A percentile compares a stretch with the other conserved stretches of the same genome.
Conservation (phyloP, 2,329 filamentous ascomycete genomes). For the Geosmithia flava region DNA sequence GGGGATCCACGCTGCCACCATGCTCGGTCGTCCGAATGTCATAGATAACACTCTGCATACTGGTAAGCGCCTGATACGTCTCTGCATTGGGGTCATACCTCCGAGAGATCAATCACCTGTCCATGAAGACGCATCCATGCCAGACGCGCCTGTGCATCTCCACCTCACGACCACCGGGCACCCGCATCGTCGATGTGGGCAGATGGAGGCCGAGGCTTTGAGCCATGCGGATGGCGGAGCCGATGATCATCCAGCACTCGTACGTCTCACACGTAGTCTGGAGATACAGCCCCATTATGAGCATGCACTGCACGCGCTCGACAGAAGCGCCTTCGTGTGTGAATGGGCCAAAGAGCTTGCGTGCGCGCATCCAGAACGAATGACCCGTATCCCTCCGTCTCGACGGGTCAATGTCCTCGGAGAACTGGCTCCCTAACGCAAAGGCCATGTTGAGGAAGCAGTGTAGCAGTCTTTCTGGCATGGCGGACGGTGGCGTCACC, state of each 20-base stretch:
- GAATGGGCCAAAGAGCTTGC: constrained; percentile 1
- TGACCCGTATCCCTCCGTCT: constrained; percentile 1
- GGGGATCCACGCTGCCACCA: constrained; percentile 2
- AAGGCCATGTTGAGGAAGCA: constrained; percentile 4
- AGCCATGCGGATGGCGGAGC: constrained; percentile 30
- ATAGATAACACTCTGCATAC: constrained; percentile 4
- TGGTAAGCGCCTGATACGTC: not conserved
- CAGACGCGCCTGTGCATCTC: constrained; percentile 4
- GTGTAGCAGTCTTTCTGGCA: constrained; percentile 1
- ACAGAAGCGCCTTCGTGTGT: constrained; percentile 13
- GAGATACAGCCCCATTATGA: constrained; percentile 33
- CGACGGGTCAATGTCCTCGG: not conserved
- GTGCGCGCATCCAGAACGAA: constrained; percentile 2
- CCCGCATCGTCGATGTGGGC: not conserved
- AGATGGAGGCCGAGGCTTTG: constrained; percentile 32
- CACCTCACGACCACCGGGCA: not conserved
- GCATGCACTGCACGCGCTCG: constrained; percentile 29
- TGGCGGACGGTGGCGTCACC: not conserved
- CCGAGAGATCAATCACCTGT: constrained; percentile 3
- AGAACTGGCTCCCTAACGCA: constrained; percentile 4
- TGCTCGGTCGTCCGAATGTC: constrained; percentile 6
- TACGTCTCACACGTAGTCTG: constrained; percentile 33
- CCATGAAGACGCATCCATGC: constrained; percentile 6
- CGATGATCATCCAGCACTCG: constrained; percentile 35
- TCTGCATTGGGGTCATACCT: not conserved